Conservation (phyloP, 208 protist species). For the Leishmania tropica region DNA sequence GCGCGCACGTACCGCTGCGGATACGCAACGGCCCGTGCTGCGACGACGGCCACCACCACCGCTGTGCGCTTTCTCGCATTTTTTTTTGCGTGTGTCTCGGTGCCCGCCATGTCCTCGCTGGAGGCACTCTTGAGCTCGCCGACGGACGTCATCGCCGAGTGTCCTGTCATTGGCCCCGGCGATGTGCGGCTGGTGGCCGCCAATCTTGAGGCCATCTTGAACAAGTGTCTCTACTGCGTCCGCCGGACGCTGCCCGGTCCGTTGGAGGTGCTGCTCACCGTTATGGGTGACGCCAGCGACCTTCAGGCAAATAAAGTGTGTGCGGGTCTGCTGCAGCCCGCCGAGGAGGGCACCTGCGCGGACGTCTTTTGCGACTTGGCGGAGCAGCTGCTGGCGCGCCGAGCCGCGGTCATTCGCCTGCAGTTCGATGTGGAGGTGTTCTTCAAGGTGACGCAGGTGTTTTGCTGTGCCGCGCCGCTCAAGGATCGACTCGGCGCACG, state of each 20-base stretch:
- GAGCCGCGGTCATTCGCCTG: slow-evolving; percentile 39
- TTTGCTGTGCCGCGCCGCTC: slow-evolving; percentile 50
- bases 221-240: slow-evolving; percentile 72
- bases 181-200: slow-evolving; percentile 42
- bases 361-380: slow-evolving; percentile 51
- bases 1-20: background rate
- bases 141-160: slow-evolving; percentile 44
- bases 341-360: slow-evolving; percentile 45
- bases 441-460: slow-evolving; percentile 63
- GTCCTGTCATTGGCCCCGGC: slow-evolving; percentile 28
- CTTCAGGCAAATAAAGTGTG: slow-evolving; percentile 36
- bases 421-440: slow-evolving; percentile 63
- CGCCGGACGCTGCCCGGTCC: slow-evolving; percentile 41
- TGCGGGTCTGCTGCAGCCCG: slow-evolving; percentile 30
- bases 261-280: slow-evolving; percentile 57
- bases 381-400: slow-evolving; percentile 42
- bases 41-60: background rate
- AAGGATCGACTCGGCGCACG: slow-evolving; percentile 53
- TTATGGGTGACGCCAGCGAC: slow-evolving; percentile 42
- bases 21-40: background rate
- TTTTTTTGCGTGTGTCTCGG: background rate
- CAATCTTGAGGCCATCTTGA: slow-evolving; percentile 57
- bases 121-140: slow-evolving; percentile 51
- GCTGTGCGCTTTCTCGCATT: background rate
- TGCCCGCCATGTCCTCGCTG: slow-evolving; percentile 41